These are phyloP conservation scores for Chaetomiaceae sp. DNA, from an alignment of 2,329 filamentous ascomycete genomes.

Conservation along the genomic window DNA sequence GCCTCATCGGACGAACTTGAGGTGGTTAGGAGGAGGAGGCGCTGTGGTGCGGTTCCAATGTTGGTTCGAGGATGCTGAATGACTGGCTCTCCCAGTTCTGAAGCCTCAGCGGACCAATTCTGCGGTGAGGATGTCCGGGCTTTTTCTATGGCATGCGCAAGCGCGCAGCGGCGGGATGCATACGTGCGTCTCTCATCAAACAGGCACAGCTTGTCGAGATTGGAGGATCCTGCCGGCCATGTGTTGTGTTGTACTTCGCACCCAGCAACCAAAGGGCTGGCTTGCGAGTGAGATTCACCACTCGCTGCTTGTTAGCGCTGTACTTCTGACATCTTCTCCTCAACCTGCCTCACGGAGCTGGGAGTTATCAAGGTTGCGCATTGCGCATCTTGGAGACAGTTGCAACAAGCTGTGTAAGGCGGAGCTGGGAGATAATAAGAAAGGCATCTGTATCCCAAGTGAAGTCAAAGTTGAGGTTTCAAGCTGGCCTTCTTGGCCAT, in stretches of 20 bases:
- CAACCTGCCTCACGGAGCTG: too few relatives aligned
- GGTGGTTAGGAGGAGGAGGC: constrained; percentile 4
- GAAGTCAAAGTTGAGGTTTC: too few relatives aligned
- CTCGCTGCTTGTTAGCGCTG: not conserved
- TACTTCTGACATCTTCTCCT: too few relatives aligned
- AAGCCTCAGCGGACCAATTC: constrained; percentile 1
- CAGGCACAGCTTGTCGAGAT: constrained; percentile 16
- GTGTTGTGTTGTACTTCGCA: constrained; percentile 6
- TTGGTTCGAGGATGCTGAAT: constrained; percentile 11
- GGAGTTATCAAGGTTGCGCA: too few relatives aligned
- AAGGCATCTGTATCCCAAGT: too few relatives aligned
- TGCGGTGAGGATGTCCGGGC: not conserved
- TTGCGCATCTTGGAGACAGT: too few relatives aligned
- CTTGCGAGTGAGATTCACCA: too few relatives aligned
- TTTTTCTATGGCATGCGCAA: constrained; percentile 7
- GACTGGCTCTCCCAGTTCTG: constrained; percentile 12
- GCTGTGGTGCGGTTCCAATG: constrained; percentile 15
- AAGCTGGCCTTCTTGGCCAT: too few relatives aligned
- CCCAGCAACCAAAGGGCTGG: too few relatives aligned
- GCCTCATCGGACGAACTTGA: constrained; percentile 4
- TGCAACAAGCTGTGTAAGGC: too few relatives aligned
- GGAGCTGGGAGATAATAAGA: too few relatives aligned
- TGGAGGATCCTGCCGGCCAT: constrained; percentile 7
- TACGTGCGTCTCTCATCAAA: constrained; percentile 16
- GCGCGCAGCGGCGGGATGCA: constrained; percentile 15